Conservation (phyloP, 768 basidiomycete genomes). For the Tulasnella calospora region DNA sequence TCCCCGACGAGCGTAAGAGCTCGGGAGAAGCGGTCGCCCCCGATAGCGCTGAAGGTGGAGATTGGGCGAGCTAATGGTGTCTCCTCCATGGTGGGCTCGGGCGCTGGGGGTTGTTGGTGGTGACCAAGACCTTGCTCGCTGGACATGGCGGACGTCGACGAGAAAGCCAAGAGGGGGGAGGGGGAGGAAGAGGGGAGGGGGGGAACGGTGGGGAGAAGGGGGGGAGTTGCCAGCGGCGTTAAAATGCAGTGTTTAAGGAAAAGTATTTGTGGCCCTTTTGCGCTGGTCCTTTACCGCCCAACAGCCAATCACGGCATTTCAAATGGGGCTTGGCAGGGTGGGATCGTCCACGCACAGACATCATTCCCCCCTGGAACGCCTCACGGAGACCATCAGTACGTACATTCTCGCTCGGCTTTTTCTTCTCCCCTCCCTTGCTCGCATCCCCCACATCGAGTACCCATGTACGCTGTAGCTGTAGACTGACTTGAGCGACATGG, state of each 20-base stretch:
- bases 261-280: not conserved
- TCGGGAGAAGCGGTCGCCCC: not conserved
- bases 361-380: too few relatives aligned
- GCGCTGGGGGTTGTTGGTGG: not conserved
- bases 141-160: not conserved
- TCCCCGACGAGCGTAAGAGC: not conserved
- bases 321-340: not conserved
- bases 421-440: too few relatives aligned
- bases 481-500: too few relatives aligned
- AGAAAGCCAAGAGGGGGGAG: not conserved
- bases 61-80: not conserved
- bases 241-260: not conserved
- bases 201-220: not conserved
- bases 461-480: too few relatives aligned
- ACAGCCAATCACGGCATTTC: not conserved
- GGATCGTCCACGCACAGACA: not conserved
- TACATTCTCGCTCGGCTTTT: too few relatives aligned
- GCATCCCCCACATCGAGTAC: too few relatives aligned
- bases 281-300: not conserved
- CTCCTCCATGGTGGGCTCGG: not conserved
- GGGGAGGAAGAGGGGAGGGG: not conserved
- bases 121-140: not conserved
- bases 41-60: not conserved
- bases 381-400: too few relatives aligned
- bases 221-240: not conserved